phyloP scores from a whole-genome alignment of 768 basidiomycete genomes.

The Agaricus blazei region DNA sequence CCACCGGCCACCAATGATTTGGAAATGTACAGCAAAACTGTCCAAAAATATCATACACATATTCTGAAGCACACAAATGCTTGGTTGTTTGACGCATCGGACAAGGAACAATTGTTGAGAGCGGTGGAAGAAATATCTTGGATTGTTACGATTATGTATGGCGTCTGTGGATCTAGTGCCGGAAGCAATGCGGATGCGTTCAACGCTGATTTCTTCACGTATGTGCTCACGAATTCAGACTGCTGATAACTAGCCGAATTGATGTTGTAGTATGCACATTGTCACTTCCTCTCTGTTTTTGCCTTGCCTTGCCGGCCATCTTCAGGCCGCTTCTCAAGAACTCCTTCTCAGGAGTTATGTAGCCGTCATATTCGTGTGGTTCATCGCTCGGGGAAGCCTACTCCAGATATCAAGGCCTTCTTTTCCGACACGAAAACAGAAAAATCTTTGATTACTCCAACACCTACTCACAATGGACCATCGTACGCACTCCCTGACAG shows the following conservation, averaged over 20 bases:
- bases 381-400: constrained; percentile 49
- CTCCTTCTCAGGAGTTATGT: constrained; percentile 57
- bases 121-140: constrained; percentile 64
- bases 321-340: constrained; percentile 38
- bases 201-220: constrained; percentile 59
- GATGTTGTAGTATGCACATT: constrained; percentile 49
- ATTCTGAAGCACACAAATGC: constrained; percentile 37
- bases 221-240: constrained; percentile 17
- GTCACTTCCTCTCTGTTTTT: constrained; percentile 65
- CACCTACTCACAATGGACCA: constrained; percentile 9
- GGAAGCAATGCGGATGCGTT: constrained; percentile 25
- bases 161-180: constrained; percentile 43
- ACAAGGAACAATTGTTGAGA: constrained; percentile 22
- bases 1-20: too few species aligned
- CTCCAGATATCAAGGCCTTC: constrained; percentile 46
- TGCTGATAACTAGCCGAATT: background rate
- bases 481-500: background rate
- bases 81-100: constrained; percentile 28
- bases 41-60: constrained; percentile 30
- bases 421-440: constrained; percentile 18
- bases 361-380: constrained; percentile 43
- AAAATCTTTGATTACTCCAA: background rate
- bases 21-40: constrained; percentile 22
- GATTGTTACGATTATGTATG: constrained; percentile 50
- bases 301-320: constrained; percentile 36